Conservation (phyloP, 495 filamentous ascomycete genomes). For the Penicillium psychrofluorescens region DNA sequence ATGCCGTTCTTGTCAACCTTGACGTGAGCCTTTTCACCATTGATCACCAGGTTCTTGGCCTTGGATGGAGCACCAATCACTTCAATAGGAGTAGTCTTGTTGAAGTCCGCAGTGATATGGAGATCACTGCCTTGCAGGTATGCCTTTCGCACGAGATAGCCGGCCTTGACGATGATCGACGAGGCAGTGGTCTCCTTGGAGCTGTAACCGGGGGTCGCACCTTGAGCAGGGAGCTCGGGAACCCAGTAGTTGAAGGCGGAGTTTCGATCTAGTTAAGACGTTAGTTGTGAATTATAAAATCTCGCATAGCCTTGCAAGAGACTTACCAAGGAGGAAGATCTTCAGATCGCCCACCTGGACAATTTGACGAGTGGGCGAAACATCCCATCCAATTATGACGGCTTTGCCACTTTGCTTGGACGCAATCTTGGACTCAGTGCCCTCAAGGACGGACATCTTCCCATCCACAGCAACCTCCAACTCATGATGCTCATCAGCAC, state of each 20-base stretch:
- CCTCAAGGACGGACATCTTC: constrained; percentile 41
- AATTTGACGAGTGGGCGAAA: constrained; percentile 42
- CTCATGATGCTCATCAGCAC: constrained; percentile 62
- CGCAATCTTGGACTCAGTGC: constrained; percentile 26
- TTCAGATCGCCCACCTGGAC: constrained; percentile 48
- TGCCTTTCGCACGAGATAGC: constrained; percentile 67
- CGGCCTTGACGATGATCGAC: constrained; percentile 60
- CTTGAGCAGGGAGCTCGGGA: constrained; percentile 39
- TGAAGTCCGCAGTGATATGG: constrained; percentile 63
- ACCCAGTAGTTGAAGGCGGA: constrained; percentile 73
- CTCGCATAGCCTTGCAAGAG: neutral
- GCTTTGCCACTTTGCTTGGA: constrained; percentile 36
- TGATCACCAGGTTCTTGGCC: constrained; percentile 51
- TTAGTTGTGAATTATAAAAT: neutral
- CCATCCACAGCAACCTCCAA: constrained; percentile 44
- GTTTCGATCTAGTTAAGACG: constrained; percentile 46
- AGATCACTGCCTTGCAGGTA: constrained; percentile 42
- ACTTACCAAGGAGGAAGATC: constrained; percentile 45
- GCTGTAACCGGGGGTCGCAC: constrained; percentile 26
- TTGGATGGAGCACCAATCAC: constrained; percentile 51
- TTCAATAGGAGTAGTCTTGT: constrained; percentile 58
- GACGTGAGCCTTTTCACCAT: constrained; percentile 38
- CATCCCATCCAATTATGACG: constrained; percentile 52
- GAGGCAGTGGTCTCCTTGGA: constrained; percentile 32
- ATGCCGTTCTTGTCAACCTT: constrained; percentile 43